A percentile compares a stretch with the other conserved stretches of the same genome.
phyloP scores from a whole-genome alignment of 2,329 filamentous ascomycete species.

The Cercospora sojina region DNA sequence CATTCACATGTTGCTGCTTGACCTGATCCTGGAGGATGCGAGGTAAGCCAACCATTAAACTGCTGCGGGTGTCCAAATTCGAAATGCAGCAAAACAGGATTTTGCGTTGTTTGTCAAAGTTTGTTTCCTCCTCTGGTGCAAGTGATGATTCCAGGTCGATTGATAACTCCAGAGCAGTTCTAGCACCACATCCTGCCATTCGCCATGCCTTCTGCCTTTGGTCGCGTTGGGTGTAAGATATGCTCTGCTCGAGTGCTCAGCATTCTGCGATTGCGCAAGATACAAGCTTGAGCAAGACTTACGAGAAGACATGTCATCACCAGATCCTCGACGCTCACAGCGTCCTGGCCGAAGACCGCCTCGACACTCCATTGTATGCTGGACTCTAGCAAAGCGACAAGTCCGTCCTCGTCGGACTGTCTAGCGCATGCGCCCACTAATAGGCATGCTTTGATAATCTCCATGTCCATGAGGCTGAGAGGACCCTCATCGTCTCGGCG shows the following conservation, averaged over 20 bases:
- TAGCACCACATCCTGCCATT: not conserved
- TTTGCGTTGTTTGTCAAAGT: not conserved
- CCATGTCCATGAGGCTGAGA: not conserved
- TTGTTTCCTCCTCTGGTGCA: not conserved
- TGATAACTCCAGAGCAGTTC: not conserved
- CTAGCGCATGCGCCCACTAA: not conserved
- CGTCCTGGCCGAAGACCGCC: not conserved
- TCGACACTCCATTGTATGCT: not conserved
- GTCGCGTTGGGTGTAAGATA: not conserved
- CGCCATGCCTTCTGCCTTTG: not conserved
- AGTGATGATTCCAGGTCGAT: not conserved
- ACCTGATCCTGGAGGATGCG: not conserved
- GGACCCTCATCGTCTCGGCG: not conserved
- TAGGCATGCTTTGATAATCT: not conserved
- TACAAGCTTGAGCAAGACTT: not conserved
- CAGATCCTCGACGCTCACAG: not conserved
- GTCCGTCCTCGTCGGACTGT: not conserved
- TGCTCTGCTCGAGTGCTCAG: not conserved
- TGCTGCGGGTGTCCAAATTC: not conserved
- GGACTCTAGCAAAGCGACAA: not conserved
- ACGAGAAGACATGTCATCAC: not conserved
- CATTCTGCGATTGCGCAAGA: not conserved
- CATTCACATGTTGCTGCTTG: not conserved
- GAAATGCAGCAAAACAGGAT: not conserved
- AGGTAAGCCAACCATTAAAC: not conserved